Conservation (phyloP, 225 moss, liverwort and hornwort species). For the Sphagnum contortum region DNA sequence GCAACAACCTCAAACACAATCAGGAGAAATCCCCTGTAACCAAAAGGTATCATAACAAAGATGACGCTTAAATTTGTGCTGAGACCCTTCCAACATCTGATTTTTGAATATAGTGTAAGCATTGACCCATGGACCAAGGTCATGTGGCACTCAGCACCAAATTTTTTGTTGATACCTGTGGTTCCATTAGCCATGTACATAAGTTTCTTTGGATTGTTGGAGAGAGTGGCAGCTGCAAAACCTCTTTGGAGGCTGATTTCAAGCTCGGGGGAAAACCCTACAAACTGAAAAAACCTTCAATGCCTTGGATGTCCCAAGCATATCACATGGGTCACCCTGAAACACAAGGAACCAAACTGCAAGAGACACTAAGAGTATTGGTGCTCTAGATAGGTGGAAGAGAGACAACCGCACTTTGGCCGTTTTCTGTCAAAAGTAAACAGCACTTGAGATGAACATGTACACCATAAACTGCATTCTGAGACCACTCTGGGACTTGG, state of each 20-base stretch:
- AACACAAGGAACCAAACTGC: no score
- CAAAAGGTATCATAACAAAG: slow-evolving; percentile 11
- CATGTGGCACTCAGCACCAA: slow-evolving; percentile 90
- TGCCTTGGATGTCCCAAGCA: background rate
- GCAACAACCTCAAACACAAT: background rate
- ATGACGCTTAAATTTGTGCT: slow-evolving; percentile 57
- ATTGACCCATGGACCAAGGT: slow-evolving; percentile 90
- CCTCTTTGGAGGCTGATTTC: slow-evolving; percentile 87
- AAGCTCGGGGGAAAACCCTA: slow-evolving; percentile 65
- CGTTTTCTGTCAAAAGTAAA: no score
- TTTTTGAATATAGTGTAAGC: slow-evolving; percentile 97
- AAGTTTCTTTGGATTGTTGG: slow-evolving; percentile 61
- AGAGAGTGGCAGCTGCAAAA: slow-evolving; percentile 83
- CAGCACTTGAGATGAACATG: no score
- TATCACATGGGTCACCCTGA: no score
- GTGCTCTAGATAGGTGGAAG: no score
- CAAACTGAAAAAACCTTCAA: no score
- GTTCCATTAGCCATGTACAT: slow-evolving; percentile 87
- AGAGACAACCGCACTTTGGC: no score
- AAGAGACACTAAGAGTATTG: no score
- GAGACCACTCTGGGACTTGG: no score
- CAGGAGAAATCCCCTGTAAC: slow-evolving; percentile 45
- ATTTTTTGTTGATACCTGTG: slow-evolving; percentile 69
- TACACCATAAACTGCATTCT: slow-evolving; percentile 12
- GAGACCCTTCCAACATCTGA: slow-evolving; percentile 96